phyloP scores from a whole-genome alignment of 129 eudicot species.

The Saposhnikovia divaricata region DNA sequence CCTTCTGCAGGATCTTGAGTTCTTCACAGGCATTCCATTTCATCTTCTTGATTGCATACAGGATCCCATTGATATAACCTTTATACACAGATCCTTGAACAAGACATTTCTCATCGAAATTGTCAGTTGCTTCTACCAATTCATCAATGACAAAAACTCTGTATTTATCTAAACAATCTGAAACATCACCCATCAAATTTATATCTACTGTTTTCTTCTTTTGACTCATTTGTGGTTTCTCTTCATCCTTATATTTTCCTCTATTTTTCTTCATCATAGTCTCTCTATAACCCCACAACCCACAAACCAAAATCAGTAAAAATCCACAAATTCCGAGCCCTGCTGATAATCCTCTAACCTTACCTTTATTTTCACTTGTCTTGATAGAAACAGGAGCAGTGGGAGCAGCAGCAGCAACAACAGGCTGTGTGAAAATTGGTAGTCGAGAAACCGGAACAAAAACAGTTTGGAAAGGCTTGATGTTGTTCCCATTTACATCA shows the following conservation, averaged over 20 bases:
- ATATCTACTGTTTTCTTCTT: constrained; percentile 26
- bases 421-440: constrained; percentile 63
- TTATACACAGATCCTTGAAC: constrained; percentile 81
- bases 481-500: constrained; percentile 45
- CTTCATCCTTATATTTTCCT: constrained; percentile 17
- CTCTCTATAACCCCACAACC: constrained; percentile 45
- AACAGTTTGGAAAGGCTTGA: constrained; percentile 35
- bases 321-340: constrained; percentile 63
- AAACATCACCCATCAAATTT: constrained; percentile 78
- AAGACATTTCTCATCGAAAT: constrained; percentile 52
- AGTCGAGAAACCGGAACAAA: constrained; percentile 70
- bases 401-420: neutral
- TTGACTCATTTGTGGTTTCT: constrained; percentile 15
- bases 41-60: constrained; percentile 86
- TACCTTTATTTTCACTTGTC: constrained; percentile 27
- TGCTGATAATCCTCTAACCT: constrained; percentile 49
- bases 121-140: constrained; percentile 66
- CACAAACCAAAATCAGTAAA: constrained; percentile 39
- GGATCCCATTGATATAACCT: constrained; percentile 61
- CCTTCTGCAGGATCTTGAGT: constrained; percentile 93
- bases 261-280: constrained; percentile 25
- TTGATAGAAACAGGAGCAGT: constrained; percentile 2
- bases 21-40: constrained; percentile 97
- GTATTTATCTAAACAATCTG: constrained; percentile 86
- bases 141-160: constrained; percentile 62